Conservation (phyloP, 768 basidiomycete genomes). For the Kwoniella botswanensis region DNA sequence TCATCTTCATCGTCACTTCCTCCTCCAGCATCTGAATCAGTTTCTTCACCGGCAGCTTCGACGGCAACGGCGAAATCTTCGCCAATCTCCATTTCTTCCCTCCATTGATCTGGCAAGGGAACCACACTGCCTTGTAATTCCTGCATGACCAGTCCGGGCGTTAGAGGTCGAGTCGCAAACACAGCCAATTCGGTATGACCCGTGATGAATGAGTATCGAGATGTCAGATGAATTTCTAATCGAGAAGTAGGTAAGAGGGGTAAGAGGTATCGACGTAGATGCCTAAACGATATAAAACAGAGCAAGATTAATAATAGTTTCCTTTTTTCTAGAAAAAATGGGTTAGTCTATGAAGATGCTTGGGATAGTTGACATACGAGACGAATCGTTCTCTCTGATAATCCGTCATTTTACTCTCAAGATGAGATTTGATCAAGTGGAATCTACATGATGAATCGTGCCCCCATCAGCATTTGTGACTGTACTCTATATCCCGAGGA, state of each 20-base stretch:
- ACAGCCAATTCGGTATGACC: conserved; percentile 55
- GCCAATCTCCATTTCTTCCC: conserved; percentile 45
- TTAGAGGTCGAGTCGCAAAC: conserved; percentile 45
- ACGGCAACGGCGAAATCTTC: conserved; percentile 39
- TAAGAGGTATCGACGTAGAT: conserved; percentile 52
- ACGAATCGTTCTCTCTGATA: conserved; percentile 47
- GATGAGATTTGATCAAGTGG: conserved; percentile 43
- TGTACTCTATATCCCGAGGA: too few relatives aligned
- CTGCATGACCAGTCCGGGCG: conserved; percentile 33
- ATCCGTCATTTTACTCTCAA: conserved; percentile 38
- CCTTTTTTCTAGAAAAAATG: too few relatives aligned
- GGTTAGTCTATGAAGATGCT: neutral
- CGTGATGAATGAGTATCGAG: conserved; percentile 47
- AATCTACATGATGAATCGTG: conserved; percentile 23
- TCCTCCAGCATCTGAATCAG: conserved; percentile 26
- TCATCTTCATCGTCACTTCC: conserved; percentile 23
- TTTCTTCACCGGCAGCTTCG: conserved; percentile 30
- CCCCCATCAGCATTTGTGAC: neutral
- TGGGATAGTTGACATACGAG: conserved; percentile 30
- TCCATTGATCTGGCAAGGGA: conserved; percentile 50
- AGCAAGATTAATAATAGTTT: too few relatives aligned
- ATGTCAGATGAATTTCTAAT: conserved; percentile 53
- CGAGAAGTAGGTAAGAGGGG: conserved; percentile 47
- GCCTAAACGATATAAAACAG: conserved; percentile 22
- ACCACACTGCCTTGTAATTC: conserved; percentile 53